Percentiles rank a stretch among this genome's conserved stretches.
These are phyloP conservation scores for Russula sp. DNA, from an alignment of 768 basidiomycete species.

Conservation along the genomic window DNA sequence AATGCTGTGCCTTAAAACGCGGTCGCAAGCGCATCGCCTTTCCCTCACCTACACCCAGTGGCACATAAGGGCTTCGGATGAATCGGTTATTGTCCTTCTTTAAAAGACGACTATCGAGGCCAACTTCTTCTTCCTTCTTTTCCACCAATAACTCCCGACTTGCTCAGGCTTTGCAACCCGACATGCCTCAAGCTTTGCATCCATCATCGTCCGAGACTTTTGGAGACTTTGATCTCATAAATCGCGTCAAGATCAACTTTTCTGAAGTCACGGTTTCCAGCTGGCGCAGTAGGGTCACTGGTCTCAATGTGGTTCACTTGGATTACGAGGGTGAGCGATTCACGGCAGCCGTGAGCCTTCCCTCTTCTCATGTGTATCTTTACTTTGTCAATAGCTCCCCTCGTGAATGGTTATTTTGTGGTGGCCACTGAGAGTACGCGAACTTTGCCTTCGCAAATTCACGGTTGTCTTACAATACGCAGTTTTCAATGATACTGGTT, in stretches of 20 bases:
- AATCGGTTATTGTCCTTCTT: conserved; percentile 22
- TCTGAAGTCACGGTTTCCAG: conserved; percentile 81
- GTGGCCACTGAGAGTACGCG: conserved; percentile 83
- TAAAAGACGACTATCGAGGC: conserved; percentile 9
- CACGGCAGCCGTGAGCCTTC: not conserved
- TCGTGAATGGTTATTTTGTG: conserved; percentile 89
- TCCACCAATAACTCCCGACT: conserved; percentile 15
- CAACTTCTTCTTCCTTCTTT: conserved; percentile 11
- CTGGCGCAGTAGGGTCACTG: conserved; percentile 84
- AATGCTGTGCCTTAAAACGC: not conserved
- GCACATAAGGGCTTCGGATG: conserved; percentile 13
- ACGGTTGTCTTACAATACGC: conserved; percentile 8
- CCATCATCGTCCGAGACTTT: conserved; percentile 38
- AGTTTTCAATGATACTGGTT: conserved; percentile 94
- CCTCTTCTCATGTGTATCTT: conserved; percentile 11
- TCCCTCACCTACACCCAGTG: not conserved
- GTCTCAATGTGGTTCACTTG: conserved; percentile 86
- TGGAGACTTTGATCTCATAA: conserved; percentile 84
- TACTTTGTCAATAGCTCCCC: conserved; percentile 55
- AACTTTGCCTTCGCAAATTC: conserved; percentile 9
- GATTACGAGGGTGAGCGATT: conserved; percentile 73
- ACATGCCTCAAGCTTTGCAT: conserved; percentile 22
- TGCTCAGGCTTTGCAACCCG: conserved; percentile 7
- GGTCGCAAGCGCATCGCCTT: not conserved
- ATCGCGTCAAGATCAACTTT: conserved; percentile 70